A percentile compares a stretch with the other conserved stretches of the same genome.
phyloP scores from a whole-genome alignment of 352 stramenopile genomes.

The Globisporangium irregulare region DNA sequence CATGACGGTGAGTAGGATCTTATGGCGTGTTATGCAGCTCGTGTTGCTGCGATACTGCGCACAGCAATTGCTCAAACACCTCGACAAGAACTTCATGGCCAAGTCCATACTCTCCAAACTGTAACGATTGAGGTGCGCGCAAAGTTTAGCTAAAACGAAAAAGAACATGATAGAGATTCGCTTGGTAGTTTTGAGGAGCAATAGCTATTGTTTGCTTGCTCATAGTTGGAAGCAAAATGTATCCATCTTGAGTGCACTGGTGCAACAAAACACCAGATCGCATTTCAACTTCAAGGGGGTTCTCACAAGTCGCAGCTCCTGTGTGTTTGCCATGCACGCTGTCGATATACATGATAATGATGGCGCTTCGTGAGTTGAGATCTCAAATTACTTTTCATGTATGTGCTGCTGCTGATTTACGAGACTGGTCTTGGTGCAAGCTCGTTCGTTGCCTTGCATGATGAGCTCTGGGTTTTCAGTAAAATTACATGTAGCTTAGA shows the following conservation, averaged over 20 bases:
- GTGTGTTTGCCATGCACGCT: background rate
- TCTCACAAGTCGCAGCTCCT: background rate
- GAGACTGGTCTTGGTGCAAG: background rate
- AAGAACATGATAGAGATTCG: background rate
- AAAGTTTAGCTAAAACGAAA: background rate
- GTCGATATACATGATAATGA: background rate
- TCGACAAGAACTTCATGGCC: slow-evolving; percentile 27
- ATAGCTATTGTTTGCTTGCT: background rate
- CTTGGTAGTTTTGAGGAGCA: background rate
- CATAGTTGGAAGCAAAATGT: background rate
- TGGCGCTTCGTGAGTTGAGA: background rate
- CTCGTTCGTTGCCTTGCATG: background rate
- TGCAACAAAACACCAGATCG: background rate
- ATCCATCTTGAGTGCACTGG: background rate
- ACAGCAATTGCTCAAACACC: slow-evolving; percentile 45
- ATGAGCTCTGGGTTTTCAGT: background rate
- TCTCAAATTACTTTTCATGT: background rate
- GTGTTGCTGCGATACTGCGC: slow-evolving; percentile 55
- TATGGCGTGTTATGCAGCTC: slow-evolving; percentile 54
- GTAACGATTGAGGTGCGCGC: background rate
- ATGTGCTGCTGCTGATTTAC: background rate
- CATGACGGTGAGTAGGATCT: slow-evolving; percentile 38
- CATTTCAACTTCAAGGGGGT: background rate
- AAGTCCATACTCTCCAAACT: slow-evolving; percentile 19
- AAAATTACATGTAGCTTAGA: background rate